These are phyloP conservation scores for Zygoascus bituminiphila DNA, from an alignment of 805 yeast genomes.

Conservation along the genomic window DNA sequence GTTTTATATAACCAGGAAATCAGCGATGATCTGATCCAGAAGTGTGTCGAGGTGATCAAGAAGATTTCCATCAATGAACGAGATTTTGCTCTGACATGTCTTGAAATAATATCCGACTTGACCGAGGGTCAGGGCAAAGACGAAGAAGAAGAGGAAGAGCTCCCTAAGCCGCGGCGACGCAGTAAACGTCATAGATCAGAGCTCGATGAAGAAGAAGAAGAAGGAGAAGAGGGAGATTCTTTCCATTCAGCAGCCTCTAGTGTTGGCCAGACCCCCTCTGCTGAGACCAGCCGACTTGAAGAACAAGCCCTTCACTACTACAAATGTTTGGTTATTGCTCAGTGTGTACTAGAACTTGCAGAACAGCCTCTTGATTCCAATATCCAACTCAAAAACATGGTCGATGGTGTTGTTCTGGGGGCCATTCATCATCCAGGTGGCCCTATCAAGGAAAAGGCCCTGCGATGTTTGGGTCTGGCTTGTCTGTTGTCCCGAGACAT, in stretches of 20 bases:
- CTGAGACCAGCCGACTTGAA: neutral
- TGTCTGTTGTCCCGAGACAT: constrained; percentile 57
- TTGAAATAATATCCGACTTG: constrained; percentile 77
- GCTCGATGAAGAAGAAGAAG: neutral
- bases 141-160: constrained; percentile 12
- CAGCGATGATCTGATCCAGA: constrained; percentile 44
- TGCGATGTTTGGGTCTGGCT: constrained; percentile 70
- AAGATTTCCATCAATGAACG: constrained; percentile 69
- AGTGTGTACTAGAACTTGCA: constrained; percentile 58
- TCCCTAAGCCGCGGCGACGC: neutral
- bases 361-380: constrained; percentile 59
- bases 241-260: constrained; percentile 31
- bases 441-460: constrained; percentile 52
- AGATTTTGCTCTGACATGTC: constrained; percentile 74
- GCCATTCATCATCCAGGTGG: constrained; percentile 56
- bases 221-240: constrained; percentile 34
- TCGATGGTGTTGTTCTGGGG: constrained; percentile 71
- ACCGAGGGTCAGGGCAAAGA: constrained; percentile 28
- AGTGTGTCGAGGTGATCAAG: constrained; percentile 56
- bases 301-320: constrained; percentile 1
- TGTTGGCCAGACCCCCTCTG: neutral
- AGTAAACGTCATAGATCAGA: constrained; percentile 1
- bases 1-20: constrained; percentile 43
- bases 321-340: constrained; percentile 61
- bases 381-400: constrained; percentile 55